Evolutionary conservation across 768 basidiomycete species (phyloP).

Genomic region (Punctularia strigosozonata): DNA sequence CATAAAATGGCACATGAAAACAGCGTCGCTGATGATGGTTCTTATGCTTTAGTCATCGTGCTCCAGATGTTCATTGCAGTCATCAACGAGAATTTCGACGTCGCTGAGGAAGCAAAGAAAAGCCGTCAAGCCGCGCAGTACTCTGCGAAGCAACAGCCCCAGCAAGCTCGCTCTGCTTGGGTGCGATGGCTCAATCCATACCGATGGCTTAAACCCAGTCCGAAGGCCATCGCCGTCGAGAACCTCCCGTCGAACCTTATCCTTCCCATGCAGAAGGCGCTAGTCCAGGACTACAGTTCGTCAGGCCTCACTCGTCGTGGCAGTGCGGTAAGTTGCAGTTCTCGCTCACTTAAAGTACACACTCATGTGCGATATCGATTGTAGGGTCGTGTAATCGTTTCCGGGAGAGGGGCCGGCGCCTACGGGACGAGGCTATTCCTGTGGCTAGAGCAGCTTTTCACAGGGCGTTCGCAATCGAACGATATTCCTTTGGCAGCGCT

Average conservation of each 20-base stretch:
- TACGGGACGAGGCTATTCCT: too few species aligned
- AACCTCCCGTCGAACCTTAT: conserved; percentile 62
- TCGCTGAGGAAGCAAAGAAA: conserved; percentile 86
- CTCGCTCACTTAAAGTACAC: too few species aligned
- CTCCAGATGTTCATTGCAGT: conserved; percentile 96
- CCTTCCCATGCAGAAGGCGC: conserved; percentile 66
- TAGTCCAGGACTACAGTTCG: conserved; percentile 48
- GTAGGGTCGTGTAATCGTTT: too few species aligned
- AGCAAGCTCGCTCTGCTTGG: conserved; percentile 45
- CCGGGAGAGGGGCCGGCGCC: too few species aligned
- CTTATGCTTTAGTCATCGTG: conserved; percentile 54
- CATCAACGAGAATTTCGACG: conserved; percentile 90
- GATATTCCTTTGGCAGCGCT: conserved; percentile 54
- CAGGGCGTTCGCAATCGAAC: conserved; percentile 34
- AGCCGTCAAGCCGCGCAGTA: conserved; percentile 67
- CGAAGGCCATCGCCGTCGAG: conserved; percentile 60
- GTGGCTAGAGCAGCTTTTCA: conserved; percentile 60
- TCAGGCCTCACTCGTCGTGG: conserved; percentile 22
- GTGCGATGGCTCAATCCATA: conserved; percentile 76
- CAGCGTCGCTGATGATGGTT: background rate
- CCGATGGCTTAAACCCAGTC: conserved; percentile 65
- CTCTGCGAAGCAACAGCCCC: conserved; percentile 43
- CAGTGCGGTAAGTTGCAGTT: conserved; percentile 16
- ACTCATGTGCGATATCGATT: too few species aligned
- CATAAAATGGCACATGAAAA: too few species aligned